Evolutionary conservation across 495 filamentous ascomycete species (phyloP), one percentile per base, ranked within the genome.

Genomic region (Pseudoneurospora amorphoporcata): DNA sequence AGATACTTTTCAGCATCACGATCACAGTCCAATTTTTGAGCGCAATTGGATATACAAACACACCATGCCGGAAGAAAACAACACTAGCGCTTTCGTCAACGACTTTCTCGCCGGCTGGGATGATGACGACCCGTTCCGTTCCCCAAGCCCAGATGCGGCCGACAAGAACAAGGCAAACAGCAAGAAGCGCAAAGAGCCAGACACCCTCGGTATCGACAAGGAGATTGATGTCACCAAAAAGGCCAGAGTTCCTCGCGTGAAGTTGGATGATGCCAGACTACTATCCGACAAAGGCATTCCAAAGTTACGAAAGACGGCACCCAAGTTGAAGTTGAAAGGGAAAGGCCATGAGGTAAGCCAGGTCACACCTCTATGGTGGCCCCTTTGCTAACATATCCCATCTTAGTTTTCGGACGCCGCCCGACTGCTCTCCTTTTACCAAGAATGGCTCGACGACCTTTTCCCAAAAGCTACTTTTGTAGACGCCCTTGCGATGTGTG

Each of bases 381-480:
- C 29, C 12, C 12, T 68, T 45, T 35, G 17, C 35, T 19, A 35
- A 71, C 72, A 43, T 68, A 47, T 19, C 19, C 72, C 73, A 39
- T 70, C 38, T 0, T 72, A 97, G 93, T 99, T 94, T 80, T 90
- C 90, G 39, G 95, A 99, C 79, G 86, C 93, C 3, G 86, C 91
- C 3, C 89, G 90, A 68, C 86, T 99, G 12, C 87, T 99, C 72
- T 91, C 91, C 53, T 91, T 94, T 77, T 99, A 98, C 79, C 95
- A 98, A 79, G 82, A 96, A 74, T 99, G 95, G 95, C 92, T 98
- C 6, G 95, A 99, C 79, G 93, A 97, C 73, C 85, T 99, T 35
- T 99, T 93, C 76, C 96, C 95, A 58, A 93, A 94, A 75, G 95
- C 94, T 1, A 96, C 94, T 77, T 98, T 99, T 73, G 85, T 91